Evolutionary conservation across 306 rosid genomes (phyloP).

Genomic region (Fragaria nilgerrensis): DNA sequence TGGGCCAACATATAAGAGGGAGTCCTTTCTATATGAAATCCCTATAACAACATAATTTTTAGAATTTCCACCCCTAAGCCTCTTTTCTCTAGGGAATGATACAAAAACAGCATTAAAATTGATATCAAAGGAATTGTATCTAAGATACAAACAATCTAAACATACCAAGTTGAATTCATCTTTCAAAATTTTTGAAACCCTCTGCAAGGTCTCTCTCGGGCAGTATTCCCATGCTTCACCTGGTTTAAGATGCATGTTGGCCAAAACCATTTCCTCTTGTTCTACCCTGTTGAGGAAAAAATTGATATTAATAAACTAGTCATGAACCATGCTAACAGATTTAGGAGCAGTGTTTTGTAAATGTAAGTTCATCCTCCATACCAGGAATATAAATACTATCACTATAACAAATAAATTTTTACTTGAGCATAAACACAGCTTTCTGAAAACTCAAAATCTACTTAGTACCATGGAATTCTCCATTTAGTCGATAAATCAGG

Average conservation of each 20-base stretch:
- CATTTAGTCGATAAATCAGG: conserved; percentile 82
- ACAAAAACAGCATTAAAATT: conserved; percentile 2
- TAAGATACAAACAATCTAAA: conserved; percentile 15
- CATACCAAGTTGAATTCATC: conserved; percentile 88
- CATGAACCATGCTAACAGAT: background rate
- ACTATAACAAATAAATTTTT: too few relatives aligned
- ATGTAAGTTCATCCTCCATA: background rate
- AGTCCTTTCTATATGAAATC: background rate
- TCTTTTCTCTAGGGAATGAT: background rate
- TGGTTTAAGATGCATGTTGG: conserved; percentile 59
- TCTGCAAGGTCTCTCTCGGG: conserved; percentile 76
- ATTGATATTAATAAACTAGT: conserved; percentile 4
- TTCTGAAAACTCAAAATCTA: background rate
- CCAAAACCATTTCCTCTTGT: conserved; percentile 90
- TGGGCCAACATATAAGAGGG: background rate
- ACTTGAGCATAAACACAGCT: too few relatives aligned
- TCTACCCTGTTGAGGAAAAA: conserved; percentile 51
- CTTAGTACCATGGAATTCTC: conserved; percentile 73
- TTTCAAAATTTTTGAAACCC: conserved; percentile 70
- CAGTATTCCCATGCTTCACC: conserved; percentile 93
- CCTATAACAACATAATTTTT: background rate
- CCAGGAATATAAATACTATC: background rate
- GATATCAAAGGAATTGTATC: background rate
- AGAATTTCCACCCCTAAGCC: background rate
- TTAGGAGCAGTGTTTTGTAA: background rate